These are phyloP conservation scores for Myxozyma lipomycoides DNA, from an alignment of 805 yeast species.

Conservation along the genomic window DNA sequence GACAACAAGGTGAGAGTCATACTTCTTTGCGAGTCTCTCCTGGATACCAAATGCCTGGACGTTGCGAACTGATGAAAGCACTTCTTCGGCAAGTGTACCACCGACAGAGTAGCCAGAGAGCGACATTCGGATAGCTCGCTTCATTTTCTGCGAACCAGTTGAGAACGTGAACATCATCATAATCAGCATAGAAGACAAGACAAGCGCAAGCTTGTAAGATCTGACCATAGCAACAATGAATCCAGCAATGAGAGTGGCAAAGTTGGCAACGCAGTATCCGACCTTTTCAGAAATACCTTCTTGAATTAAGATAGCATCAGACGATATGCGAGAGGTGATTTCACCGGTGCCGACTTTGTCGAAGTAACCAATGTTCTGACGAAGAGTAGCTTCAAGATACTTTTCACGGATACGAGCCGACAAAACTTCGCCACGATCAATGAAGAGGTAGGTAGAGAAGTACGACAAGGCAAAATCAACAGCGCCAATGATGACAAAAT, in stretches of 20 bases:
- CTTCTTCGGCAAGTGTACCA: conserved; percentile 43
- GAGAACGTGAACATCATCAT: conserved; percentile 32
- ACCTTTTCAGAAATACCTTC: conserved; percentile 44
- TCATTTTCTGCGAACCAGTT: conserved; percentile 28
- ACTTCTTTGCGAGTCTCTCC: conserved; percentile 36
- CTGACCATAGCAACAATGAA: conserved; percentile 39
- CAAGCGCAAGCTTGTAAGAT: conserved; percentile 41
- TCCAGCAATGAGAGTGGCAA: conserved; percentile 42
- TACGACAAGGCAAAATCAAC: conserved; percentile 33
- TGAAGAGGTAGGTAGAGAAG: conserved; percentile 39
- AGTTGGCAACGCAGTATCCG: conserved; percentile 40
- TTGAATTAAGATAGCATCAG: conserved; percentile 42
- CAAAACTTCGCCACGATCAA: conserved; percentile 42
- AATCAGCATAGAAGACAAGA: conserved; percentile 37
- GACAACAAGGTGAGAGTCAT: conserved; percentile 33
- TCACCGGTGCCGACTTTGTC: conserved; percentile 44
- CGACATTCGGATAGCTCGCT: conserved; percentile 23
- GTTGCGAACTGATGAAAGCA: conserved; percentile 40
- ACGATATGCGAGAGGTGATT: conserved; percentile 43
- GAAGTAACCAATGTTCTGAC: conserved; percentile 44
- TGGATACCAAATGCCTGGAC: conserved; percentile 45
- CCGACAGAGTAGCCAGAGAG: conserved; percentile 25
- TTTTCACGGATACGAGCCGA: conserved; percentile 42
- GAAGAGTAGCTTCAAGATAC: conserved; percentile 38
- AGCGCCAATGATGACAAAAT: conserved; percentile 43